Percentiles rank a stretch among this genome's conserved stretches.
These are phyloP conservation scores for Pholiota adiposa DNA, from an alignment of 1,284 basidiomycete species.

Conservation along the genomic window DNA sequence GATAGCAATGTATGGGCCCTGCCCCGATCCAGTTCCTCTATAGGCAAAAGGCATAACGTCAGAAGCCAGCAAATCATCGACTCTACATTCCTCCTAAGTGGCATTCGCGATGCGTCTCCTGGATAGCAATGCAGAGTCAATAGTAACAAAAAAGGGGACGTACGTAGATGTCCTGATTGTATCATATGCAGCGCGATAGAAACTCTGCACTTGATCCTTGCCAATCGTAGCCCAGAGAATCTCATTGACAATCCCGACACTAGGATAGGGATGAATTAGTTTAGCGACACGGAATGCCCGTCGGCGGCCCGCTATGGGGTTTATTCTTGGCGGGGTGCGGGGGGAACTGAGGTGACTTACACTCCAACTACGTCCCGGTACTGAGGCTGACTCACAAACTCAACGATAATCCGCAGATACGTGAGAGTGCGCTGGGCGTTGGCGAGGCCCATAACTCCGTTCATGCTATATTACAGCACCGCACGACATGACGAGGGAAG, in stretches of 20 bases:
- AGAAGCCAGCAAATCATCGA: conserved; percentile 2
- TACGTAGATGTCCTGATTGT: conserved; percentile 64
- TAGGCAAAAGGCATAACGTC: conserved; percentile 8
- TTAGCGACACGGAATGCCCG: conserved; percentile 1
- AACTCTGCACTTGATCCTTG: conserved; percentile 49
- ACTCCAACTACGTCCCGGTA: conserved; percentile 74
- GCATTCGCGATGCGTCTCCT: neutral
- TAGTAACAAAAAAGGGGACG: conserved; percentile 19
- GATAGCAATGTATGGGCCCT: conserved; percentile 68
- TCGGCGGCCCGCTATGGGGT: neutral
- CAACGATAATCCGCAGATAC: conserved; percentile 74
- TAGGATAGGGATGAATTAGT: conserved; percentile 21
- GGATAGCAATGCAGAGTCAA: neutral
- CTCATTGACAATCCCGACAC: conserved; percentile 65
- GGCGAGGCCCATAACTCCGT: conserved; percentile 54
- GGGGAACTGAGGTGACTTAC: conserved; percentile 40
- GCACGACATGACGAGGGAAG: conserved; percentile 13
- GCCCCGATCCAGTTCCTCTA: conserved; percentile 53
- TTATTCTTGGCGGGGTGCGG: conserved; percentile 1
- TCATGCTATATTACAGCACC: conserved; percentile 35
- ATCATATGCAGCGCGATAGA: conserved; percentile 71
- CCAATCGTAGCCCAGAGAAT: conserved; percentile 60
- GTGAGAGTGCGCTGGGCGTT: conserved; percentile 83
- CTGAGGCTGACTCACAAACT: conserved; percentile 82
- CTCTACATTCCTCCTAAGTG: neutral